Base-by-base conservation (phyloP, 345 rosid genomes). In the Microthlaspi erraticum region DNA sequence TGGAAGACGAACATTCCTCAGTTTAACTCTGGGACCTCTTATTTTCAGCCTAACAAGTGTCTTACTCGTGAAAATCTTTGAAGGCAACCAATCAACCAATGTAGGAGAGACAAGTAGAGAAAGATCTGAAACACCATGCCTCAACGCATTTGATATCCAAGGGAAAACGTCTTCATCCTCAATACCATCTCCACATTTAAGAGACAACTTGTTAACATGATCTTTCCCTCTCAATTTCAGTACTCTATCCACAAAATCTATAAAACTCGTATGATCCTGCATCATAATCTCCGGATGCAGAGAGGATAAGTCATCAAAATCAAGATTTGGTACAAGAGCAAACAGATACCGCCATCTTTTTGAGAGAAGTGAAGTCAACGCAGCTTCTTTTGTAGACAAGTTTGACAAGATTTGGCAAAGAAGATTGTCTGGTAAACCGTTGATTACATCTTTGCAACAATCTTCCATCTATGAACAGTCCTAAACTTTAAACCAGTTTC, bases 331-430 rank as follows among this genome's bases (percentile, higher is more conserved):
- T 45, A 64, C 77, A 17, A 64, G 8, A 9, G 77, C 77, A 64
- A 72, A 72, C 5, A 72, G 23, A 50, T 66, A 19, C 3, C 60
- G 51, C 72, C 77, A 73, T 16, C 77, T 48, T 32, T 65, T 73
- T 3, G 72, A 73, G 60, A 73, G 77, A 57, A 73, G 11, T 20
- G 77, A 58, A 14, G 77, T 73, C 39, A 66, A 9, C 14, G 77
- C 72, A 74, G 78, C 78, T 23, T 74, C 72, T 34, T 74, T 74
- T 16, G 72, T 66, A 10, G 78, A 33, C 18, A 74, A 2, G 5
- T 65, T 31, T n/a, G 72, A 59, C 55, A 73, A 66, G 72, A 73
- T 64, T 64, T 64, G 77, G n/a, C 77, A 73, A 46, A 73, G 77
- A 29, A 64, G 66, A 38, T 38, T 56, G 42, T 73, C 77, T 49